These are phyloP conservation scores for Monilinia laxa DNA, from an alignment of 2,329 filamentous ascomycete genomes.

Conservation along the genomic window DNA sequence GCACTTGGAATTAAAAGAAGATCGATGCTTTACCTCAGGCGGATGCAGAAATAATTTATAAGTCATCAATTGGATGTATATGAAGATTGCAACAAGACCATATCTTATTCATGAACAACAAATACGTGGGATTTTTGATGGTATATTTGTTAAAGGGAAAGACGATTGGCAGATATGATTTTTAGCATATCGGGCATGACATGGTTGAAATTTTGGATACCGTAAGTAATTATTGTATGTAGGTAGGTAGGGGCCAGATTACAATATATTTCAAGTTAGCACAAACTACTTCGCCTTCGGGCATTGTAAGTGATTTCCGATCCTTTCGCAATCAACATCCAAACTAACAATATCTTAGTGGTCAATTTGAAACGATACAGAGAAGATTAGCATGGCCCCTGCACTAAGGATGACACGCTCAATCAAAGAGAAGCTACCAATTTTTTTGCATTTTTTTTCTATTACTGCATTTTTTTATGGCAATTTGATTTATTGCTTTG, in stretches of 20 bases:
- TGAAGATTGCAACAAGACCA: no score
- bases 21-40: not conserved
- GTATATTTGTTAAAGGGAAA: not conserved
- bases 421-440: conserved; percentile 38
- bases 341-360: conserved; percentile 19
- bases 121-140: not conserved
- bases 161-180: not conserved
- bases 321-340: not conserved
- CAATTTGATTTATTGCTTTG: not conserved
- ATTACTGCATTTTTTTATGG: not conserved
- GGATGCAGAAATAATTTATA: not conserved
- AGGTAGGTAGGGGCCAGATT: fast-evolving
- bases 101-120: not conserved
- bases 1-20: not conserved
- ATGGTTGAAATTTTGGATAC: not conserved
- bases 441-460: conserved; percentile 32
- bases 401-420: conserved; percentile 76
- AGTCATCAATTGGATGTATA: not conserved
- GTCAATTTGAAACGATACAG: conserved; percentile 66
- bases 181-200: not conserved
- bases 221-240: not conserved
- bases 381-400: conserved; percentile 83
- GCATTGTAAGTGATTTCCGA: conserved; percentile 25
- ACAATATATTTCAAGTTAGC: conserved; percentile 14
- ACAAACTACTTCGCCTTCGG: conserved; percentile 14